Conservation (phyloP, 495 filamentous ascomycete species). For the Penicillium alfredii region DNA sequence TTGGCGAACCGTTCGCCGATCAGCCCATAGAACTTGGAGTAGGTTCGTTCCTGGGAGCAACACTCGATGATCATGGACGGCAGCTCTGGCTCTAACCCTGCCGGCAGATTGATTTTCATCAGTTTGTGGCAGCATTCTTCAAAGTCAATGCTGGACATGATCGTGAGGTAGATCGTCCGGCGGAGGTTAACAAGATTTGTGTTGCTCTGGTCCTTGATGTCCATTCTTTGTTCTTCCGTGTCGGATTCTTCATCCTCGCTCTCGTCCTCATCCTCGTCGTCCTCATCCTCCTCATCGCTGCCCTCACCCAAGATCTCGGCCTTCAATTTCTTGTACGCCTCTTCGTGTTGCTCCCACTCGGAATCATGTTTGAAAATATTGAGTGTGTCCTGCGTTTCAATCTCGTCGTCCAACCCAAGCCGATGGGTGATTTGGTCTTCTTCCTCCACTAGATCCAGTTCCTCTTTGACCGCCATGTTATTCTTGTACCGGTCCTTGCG, state of each 20-base stretch:
- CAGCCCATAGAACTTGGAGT: slow-evolving; percentile 91
- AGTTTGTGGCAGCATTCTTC: slow-evolving; percentile 95
- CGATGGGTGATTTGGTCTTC: slow-evolving; percentile 95
- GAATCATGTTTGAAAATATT: slow-evolving; percentile 96
- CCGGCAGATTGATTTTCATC: slow-evolving; percentile 83
- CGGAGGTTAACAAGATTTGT: slow-evolving; percentile 90
- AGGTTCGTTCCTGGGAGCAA: slow-evolving; percentile 90
- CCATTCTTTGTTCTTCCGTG: slow-evolving; percentile 64
- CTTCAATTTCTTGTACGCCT: slow-evolving; percentile 79
- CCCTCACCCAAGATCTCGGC: slow-evolving; percentile 92
- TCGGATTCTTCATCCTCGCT: slow-evolving; percentile 78
- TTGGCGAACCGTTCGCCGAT: slow-evolving; percentile 94
- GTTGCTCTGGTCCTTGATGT: slow-evolving; percentile 97
- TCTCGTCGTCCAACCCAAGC: slow-evolving; percentile 68
- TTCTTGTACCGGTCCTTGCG: slow-evolving; percentile 96
- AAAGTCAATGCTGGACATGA: slow-evolving; percentile 90
- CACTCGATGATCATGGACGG: slow-evolving; percentile 96
- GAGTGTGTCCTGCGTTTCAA: slow-evolving; percentile 74
- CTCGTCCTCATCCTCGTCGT: slow-evolving; percentile 63
- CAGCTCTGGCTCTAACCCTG: slow-evolving; percentile 83
- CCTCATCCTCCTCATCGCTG: slow-evolving; percentile 69
- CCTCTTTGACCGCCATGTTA: slow-evolving; percentile 81
- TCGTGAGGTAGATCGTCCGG: slow-evolving; percentile 92
- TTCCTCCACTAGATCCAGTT: slow-evolving; percentile 92
- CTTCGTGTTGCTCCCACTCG: slow-evolving; percentile 86